Base-by-base conservation (phyloP, 225 moss, liverwort and hornwort species). In the Anthoceros angustus region DNA sequence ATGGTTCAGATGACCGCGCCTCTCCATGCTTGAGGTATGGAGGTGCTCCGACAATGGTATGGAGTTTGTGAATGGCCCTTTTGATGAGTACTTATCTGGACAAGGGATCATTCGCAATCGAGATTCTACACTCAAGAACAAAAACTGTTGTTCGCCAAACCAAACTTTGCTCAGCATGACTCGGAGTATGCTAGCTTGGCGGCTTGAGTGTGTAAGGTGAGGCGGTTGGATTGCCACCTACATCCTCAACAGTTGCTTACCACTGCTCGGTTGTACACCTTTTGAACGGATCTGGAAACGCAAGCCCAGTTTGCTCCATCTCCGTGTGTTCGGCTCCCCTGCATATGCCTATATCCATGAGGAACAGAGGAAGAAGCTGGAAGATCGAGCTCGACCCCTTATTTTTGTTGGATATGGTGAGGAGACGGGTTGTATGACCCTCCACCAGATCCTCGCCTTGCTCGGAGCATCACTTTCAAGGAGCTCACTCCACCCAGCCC, bases 151-250 rank as follows among this genome's bases (percentile, higher is more conserved):
- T n/a, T n/a, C n/a, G n/a, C n/a, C n/a, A n/a, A n/a, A n/a, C n/a
- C 43, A 45, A 45, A 45, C 43, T 45, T 45, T 45, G 43, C 43
- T 45, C 43, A 45, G 43, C 43, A 45, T 45, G 43, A 45, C 43
- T 45, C 43, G 43, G 14, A 45, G 43, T 45, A 45, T 45, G 43
- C 43, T n/a, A n/a, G n/a, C n/a, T n/a, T n/a, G n/a, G n/a, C n/a
- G n/a, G n/a, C n/a, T n/a, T n/a, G n/a, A n/a, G n/a, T n/a, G n/a
- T n/a, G n/a, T n/a, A n/a, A n/a, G n/a, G n/a, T n/a, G n/a, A n/a
- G n/a, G n/a, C n/a, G n/a, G n/a, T n/a, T n/a, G n/a, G n/a, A n/a
- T 45, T 45, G 43, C 43, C 43, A 45, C 43, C 43, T 45, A 45
- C 43, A 45, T 45, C 9, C 43, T 45, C 43, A 45, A 45, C 43